Conservation (phyloP, 148 eudicot species). For the Dianthus caryophyllus region DNA sequence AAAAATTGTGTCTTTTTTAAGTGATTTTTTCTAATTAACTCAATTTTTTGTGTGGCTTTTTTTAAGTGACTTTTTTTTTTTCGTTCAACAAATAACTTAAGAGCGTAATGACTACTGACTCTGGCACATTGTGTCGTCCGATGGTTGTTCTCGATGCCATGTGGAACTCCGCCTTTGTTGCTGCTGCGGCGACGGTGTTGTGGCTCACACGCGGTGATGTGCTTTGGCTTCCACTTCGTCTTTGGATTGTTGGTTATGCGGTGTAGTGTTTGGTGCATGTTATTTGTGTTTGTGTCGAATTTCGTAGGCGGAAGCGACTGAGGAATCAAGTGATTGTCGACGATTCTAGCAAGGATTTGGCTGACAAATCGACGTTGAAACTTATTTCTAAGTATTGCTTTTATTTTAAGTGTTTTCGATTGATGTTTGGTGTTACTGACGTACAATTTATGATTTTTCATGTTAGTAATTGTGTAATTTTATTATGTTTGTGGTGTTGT, state of each 20-base stretch:
- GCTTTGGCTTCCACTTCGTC: constrained; percentile 41
- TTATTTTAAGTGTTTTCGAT: too few species aligned
- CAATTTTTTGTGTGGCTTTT: too few species aligned
- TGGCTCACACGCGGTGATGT: constrained; percentile 29
- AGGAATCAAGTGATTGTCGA: not conserved
- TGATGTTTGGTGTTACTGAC: not conserved
- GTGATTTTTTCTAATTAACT: too few species aligned
- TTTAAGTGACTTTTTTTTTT: too few species aligned
- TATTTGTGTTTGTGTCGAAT: constrained; percentile 52
- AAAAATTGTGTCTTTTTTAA: too few species aligned
- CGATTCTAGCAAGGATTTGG: constrained; percentile 11
- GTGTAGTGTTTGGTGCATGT: constrained; percentile 64
- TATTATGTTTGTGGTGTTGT: not conserved
- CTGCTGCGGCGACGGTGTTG: constrained; percentile 29
- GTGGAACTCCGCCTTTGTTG: constrained; percentile 57
- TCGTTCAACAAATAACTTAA: too few species aligned
- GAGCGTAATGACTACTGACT: too few species aligned
- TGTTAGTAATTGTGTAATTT: not conserved
- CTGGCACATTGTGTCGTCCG: too few species aligned
- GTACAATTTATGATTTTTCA: not conserved
- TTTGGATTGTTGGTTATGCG: constrained; percentile 62
- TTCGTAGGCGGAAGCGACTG: constrained; percentile 32
- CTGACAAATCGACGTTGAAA: constrained; percentile 34
- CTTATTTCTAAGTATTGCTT: too few species aligned
- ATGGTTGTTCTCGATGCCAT: constrained; percentile 52